phyloP scores from a whole-genome alignment of 768 basidiomycete species.

The Chlorophyllum brunneum region DNA sequence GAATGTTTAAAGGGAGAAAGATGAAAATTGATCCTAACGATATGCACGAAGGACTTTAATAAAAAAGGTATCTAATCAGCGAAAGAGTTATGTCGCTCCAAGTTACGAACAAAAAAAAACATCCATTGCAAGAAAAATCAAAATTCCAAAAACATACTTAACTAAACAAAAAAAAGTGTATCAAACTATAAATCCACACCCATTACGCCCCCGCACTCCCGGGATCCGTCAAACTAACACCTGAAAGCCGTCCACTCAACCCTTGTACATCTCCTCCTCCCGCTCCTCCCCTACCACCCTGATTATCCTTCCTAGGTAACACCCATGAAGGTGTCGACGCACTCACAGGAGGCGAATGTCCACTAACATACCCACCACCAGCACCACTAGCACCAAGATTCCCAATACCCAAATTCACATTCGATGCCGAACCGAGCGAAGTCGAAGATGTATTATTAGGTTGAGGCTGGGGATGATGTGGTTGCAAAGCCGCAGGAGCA shows the following conservation, averaged over 20 bases:
- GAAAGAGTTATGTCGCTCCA: no score
- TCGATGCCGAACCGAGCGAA: conserved; percentile 1
- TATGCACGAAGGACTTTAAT: no score
- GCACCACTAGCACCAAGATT: conserved; percentile 14
- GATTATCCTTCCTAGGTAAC: conserved; percentile 34
- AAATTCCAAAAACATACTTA: no score
- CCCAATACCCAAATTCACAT: neutral
- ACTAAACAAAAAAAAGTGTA: no score
- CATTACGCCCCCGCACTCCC: conserved; percentile 2
- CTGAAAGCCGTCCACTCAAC: conserved; percentile 1
- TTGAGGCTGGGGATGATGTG: no score
- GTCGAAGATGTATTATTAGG: conserved; percentile 10
- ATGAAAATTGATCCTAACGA: no score
- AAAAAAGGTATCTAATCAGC: no score
- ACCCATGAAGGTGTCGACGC: conserved; percentile 39
- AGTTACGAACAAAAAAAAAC: no score
- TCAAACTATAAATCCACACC: no score
- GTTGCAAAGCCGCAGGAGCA: conserved; percentile 12
- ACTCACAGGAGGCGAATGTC: conserved; percentile 12
- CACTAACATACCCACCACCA: conserved; percentile 12
- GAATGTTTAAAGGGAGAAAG: no score
- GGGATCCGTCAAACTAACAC: conserved; percentile 9
- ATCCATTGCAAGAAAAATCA: no score
- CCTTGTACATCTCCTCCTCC: neutral
- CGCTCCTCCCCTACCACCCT: neutral